A percentile compares a stretch with the other conserved stretches of the same genome.
These are phyloP conservation scores for Mycosphaerella sp. DNA, from an alignment of 2,329 filamentous ascomycete species.

Conservation along the genomic window DNA sequence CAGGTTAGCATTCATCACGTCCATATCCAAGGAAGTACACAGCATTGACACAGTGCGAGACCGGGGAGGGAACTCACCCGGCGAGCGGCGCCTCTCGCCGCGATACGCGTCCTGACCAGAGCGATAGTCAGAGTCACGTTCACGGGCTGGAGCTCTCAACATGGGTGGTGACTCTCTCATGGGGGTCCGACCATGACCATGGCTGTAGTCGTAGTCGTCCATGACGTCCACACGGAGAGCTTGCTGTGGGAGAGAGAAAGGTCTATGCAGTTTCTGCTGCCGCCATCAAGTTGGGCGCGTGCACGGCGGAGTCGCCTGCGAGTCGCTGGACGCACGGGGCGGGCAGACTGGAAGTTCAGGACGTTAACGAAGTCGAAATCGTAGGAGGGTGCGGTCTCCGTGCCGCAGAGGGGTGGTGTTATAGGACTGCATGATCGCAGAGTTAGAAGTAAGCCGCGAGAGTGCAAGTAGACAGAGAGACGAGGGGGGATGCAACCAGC, in stretches of 20 bases:
- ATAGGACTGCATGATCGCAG: background rate
- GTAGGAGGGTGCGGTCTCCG: background rate
- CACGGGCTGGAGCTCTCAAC: background rate
- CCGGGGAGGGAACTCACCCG: constrained; percentile 17
- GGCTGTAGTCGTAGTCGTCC: constrained; percentile 20
- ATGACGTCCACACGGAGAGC: constrained; percentile 8
- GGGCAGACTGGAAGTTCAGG: background rate
- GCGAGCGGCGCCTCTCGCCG: constrained; percentile 27
- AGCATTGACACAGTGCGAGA: too few species aligned
- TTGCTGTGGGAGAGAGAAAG: background rate
- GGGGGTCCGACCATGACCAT: constrained; percentile 1
- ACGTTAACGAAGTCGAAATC: background rate
- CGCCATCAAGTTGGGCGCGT: constrained; percentile 15
- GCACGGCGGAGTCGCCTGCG: background rate
- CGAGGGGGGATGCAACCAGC: background rate
- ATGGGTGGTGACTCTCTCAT: constrained; percentile 11
- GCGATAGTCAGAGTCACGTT: constrained; percentile 22
- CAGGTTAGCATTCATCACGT: constrained; percentile 5
- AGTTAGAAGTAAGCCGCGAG: background rate
- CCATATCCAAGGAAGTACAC: background rate
- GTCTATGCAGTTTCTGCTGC: constrained; percentile 10
- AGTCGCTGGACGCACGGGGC: background rate
- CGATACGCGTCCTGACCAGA: constrained; percentile 25
- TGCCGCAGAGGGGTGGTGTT: background rate
- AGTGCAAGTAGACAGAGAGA: background rate